phyloP scores from a whole-genome alignment of 2,329 filamentous ascomycete species.

The Hymenoscyphus repandus region DNA sequence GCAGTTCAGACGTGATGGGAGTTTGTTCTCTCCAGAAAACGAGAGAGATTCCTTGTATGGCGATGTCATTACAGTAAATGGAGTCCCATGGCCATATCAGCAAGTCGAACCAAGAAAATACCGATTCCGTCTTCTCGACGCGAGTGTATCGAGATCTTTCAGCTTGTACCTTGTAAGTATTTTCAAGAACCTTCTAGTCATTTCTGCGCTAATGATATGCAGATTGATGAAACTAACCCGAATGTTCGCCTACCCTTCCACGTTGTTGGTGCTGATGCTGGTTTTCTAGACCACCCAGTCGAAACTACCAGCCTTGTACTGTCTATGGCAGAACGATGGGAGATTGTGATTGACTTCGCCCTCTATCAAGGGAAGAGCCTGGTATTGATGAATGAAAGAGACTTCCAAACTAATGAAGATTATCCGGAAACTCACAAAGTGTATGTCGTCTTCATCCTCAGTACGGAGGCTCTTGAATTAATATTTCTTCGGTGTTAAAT shows the following conservation, averaged over 20 bases:
- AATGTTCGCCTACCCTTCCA: constrained; percentile 36
- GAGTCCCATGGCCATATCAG: constrained; percentile 53
- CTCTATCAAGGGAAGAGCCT: constrained; percentile 44
- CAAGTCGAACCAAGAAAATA: constrained; percentile 56
- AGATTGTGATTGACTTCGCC: constrained; percentile 52
- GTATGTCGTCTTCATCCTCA: constrained; percentile 39
- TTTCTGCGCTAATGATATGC: constrained; percentile 34
- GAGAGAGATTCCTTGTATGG: constrained; percentile 47
- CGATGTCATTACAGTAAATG: constrained; percentile 54
- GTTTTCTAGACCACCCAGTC: constrained; percentile 37
- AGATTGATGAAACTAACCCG: constrained; percentile 37
- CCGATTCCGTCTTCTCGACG: constrained; percentile 35
- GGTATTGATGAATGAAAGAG: constrained; percentile 38
- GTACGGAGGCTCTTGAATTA: neutral
- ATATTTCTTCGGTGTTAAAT: constrained; percentile 9
- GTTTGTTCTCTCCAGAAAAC: constrained; percentile 41
- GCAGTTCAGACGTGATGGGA: constrained; percentile 46
- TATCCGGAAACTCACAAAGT: constrained; percentile 47
- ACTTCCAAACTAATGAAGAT: constrained; percentile 41
- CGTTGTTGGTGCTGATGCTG: constrained; percentile 35
- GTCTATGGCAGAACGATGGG: constrained; percentile 53
- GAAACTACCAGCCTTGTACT: constrained; percentile 38
- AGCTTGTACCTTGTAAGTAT: constrained; percentile 15
- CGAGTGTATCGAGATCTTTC: constrained; percentile 15
- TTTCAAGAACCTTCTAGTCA: neutral